Evolutionary conservation across 148 eudicot genomes (phyloP), one percentile per base, ranked within the genome.

Genomic region (Camellia japonica): DNA sequence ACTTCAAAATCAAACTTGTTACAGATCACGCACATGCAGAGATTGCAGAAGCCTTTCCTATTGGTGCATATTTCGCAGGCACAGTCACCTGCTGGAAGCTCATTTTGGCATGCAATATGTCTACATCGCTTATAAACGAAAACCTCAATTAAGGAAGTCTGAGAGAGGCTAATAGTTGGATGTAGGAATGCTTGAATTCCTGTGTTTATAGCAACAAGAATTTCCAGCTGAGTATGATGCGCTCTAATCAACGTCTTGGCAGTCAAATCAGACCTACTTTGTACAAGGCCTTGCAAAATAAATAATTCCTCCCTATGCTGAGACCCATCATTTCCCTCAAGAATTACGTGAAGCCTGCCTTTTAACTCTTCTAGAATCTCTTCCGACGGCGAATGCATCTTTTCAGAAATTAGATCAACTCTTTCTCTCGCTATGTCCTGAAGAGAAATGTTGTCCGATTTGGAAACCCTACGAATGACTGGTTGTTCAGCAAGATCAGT

Each of bases 171-270:
- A 30, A 30, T 30, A 30, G 38, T 30, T 30, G 88, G 90, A 80
- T 87, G 90, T 78, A 89, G 83, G 69, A 89, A 89, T 5, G 90
- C 90, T 81, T 87, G 92, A 71, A 87, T 89, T 70, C 92, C 90
- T 82, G 80, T 87, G 72, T 87, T 89, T 49, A 89, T 79, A 61
- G 90, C 83, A 71, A 89, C 90, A 69, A 89, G 87, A 74, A 89
- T 75, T 71, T 89, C 90, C 42, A 89, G 86, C 65, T 89, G 92
- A 41, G 82, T 87, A 56, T 87, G 86, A 42, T 87, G 88, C 10
- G 92, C 88, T 62, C 82, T 81, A 67, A 79, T 75, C 80, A 89
- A 73, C 6, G 76, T 84, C 74, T 85, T 86, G 13, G 80, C 70
- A 1, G 86, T 85, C 76, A 89, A 83, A 68, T 89, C 92, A 30